Conservation (phyloP, 1,139 yeast genomes). For the Kodamaea sp. region DNA sequence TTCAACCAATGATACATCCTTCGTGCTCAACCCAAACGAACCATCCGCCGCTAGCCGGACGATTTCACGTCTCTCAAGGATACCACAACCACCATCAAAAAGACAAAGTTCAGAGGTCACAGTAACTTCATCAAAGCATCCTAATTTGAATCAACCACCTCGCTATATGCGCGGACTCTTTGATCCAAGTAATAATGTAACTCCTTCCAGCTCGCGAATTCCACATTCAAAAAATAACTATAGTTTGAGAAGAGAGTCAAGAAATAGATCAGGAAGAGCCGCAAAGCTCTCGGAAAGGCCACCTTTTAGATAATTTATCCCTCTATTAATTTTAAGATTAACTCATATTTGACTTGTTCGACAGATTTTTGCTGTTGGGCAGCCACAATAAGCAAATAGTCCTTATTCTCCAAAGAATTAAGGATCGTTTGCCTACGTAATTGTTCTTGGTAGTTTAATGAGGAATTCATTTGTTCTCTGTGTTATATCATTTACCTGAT, state of each 20-base stretch:
- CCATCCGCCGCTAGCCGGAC: constrained; percentile 10
- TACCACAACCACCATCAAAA: constrained; percentile 12
- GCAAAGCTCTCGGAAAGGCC: constrained; percentile 7
- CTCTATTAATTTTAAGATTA: constrained; percentile 19
- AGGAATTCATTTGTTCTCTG: constrained; percentile 3
- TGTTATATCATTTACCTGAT: background rate
- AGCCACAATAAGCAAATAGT: constrained; percentile 42
- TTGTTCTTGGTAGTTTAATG: constrained; percentile 35
- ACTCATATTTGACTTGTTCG: constrained; percentile 42
- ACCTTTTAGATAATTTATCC: constrained; percentile 8
- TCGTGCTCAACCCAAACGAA: constrained; percentile 21
- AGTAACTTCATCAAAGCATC: constrained; percentile 16
- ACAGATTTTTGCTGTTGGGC: constrained; percentile 43
- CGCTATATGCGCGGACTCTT: constrained; percentile 42
- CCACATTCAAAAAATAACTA: constrained; percentile 2
- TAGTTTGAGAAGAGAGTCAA: background rate
- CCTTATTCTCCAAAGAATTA: constrained; percentile 43
- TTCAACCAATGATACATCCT: constrained; percentile 23
- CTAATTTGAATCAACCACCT: constrained; percentile 45
- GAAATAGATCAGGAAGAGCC: constrained; percentile 1
- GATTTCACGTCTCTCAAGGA: constrained; percentile 10
- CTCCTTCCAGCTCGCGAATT: background rate
- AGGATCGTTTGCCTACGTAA: constrained; percentile 36
- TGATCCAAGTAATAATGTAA: constrained; percentile 18
- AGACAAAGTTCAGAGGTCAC: constrained; percentile 4